Evolutionary conservation across 495 filamentous ascomycete species (phyloP).

Genomic region (Tuber indicum): DNA sequence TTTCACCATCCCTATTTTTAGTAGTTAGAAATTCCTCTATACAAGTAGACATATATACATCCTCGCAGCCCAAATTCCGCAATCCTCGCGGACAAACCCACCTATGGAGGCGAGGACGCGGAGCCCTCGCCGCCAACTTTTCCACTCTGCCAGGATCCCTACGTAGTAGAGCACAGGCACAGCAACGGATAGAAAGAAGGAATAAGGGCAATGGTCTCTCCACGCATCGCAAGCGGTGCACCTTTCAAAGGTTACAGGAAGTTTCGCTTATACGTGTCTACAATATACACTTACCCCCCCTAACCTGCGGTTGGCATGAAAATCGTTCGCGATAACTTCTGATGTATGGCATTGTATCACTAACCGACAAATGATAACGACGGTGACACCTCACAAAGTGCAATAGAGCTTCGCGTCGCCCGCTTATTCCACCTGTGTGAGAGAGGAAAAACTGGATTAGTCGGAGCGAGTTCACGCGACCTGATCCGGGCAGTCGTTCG

Average conservation of each 20-base stretch:
- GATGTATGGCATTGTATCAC: not conserved
- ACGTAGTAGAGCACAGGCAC: not conserved
- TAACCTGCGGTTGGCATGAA: not conserved
- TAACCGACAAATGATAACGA: not conserved
- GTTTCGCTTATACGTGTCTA: not conserved
- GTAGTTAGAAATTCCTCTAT: not conserved
- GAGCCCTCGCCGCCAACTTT: not conserved
- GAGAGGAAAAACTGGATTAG: not conserved
- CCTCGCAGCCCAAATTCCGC: not conserved
- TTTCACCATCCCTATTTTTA: not conserved
- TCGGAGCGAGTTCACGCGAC: not conserved
- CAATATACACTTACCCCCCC: not conserved
- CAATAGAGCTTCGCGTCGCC: not conserved
- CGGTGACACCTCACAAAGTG: not conserved
- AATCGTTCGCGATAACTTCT: not conserved
- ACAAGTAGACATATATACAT: too few relatives aligned
- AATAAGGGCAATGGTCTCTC: not conserved
- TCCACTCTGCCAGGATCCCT: not conserved
- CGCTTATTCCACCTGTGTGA: not conserved
- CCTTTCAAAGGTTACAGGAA: not conserved
- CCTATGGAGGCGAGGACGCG: not conserved
- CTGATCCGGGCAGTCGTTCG: not conserved
- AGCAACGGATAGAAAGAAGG: too few relatives aligned
- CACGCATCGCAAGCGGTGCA: not conserved
- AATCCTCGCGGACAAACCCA: not conserved